Evolutionary conservation across 2,329 filamentous ascomycete genomes (phyloP), one percentile per base, ranked within the genome.

Genomic region (Colletotrichum higginsianum): DNA sequence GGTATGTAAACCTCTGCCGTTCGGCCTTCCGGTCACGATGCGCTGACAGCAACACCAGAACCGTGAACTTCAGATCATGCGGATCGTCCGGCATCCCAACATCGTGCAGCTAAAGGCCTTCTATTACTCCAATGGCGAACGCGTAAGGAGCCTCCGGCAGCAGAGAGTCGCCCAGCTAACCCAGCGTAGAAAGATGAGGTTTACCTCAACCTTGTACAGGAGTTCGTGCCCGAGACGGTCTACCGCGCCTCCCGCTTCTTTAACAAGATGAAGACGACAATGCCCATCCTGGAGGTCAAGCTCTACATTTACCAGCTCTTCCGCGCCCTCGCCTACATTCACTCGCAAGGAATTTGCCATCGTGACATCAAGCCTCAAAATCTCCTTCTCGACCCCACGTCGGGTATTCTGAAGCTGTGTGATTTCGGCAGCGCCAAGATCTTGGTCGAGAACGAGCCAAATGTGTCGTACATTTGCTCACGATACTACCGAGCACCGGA

Each of bases 241-340:
- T 99, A 99, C 84, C 92, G 96, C 79, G 96, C 96, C 53, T 98
- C 96, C 75, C 92, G 96, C 79, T 98, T 98, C 86, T 99, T 99
- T 89, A 98, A 97, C 89, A 99, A 99, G 88, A 93, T 98, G 92
- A 99, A 98, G 91, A 97, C 95, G 8, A 98, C 96, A 64, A 99
- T 99, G 96, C 96, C 96, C 18, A 98, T 96, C 78, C 90, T 99
- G 77, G 96, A 99, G 84, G 95, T 98, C 81, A 99, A 99, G 88
- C 92, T 99, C 74, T 99, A 98, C 88, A 99, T 96, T 82, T 99
- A 99, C 86, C 96, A 99, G 87, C 93, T 99, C 66, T 99, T 99
- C 90, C 93, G 96, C 78, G 97, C 96, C 46, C 89, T 99, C 77
- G 96, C 96, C 80, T 99, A 99, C 85, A 99, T 99, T 78, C 96